Evolutionary conservation across 78 protist species (phyloP).

Genomic region (Protostelium mycophagum): DNA sequence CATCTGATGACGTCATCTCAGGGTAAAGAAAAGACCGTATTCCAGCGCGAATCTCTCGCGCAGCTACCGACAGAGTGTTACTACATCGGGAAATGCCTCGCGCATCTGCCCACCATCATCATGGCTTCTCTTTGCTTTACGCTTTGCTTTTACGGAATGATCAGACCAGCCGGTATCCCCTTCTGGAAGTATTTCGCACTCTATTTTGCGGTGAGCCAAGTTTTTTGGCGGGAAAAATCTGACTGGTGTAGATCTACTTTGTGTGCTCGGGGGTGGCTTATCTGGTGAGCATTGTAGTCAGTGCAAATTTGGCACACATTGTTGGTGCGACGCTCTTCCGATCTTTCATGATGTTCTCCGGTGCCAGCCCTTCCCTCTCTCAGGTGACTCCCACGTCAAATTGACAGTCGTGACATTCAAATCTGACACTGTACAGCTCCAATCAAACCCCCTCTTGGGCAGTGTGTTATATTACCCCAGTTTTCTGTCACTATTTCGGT

Average conservation of each 20-base stretch:
- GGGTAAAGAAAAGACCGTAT: neutral
- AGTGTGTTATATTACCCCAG: neutral
- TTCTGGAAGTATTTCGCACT: neutral
- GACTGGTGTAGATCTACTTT: neutral
- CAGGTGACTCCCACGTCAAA: neutral
- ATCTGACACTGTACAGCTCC: neutral
- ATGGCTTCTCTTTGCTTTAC: neutral
- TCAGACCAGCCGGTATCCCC: neutral
- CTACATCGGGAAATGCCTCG: slow-evolving; percentile 9
- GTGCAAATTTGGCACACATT: neutral
- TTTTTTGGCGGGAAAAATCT: neutral
- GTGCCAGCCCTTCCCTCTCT: neutral
- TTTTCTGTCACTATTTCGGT: slow-evolving; percentile 2
- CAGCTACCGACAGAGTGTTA: neutral
- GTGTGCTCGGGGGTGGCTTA: slow-evolving; percentile 18
- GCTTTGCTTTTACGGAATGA: neutral
- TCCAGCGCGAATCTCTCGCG: slow-evolving; percentile 2
- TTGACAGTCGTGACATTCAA: neutral
- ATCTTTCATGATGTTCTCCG: slow-evolving; percentile 3
- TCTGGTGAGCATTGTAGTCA: slow-evolving; percentile 1
- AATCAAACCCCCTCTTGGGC: neutral
- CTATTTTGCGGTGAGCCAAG: neutral
- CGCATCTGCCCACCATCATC: slow-evolving; percentile 5
- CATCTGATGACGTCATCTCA: neutral
- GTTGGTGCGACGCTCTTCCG: slow-evolving; percentile 3